Percentiles rank a stretch among this genome's conserved stretches.
Evolutionary conservation across 2,329 filamentous ascomycete genomes (phyloP).

Genomic region (Chaetoscypha palmicola): DNA sequence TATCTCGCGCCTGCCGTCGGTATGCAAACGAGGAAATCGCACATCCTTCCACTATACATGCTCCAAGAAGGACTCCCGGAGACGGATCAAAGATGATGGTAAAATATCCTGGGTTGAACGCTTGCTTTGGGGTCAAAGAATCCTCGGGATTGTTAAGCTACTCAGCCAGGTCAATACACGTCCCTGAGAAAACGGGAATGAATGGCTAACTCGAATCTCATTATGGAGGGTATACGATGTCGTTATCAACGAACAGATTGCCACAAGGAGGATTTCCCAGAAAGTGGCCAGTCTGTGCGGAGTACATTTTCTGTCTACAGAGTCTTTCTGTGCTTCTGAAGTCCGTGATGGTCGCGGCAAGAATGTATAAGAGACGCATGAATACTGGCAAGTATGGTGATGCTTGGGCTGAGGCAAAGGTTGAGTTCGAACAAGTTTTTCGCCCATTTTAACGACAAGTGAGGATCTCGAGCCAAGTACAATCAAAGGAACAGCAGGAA

Average conservation of each 20-base stretch:
- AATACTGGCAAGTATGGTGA: background rate
- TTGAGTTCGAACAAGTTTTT: too few relatives aligned
- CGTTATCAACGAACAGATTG: slow-evolving; percentile 18
- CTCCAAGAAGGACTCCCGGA: slow-evolving; percentile 30
- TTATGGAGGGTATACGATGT: slow-evolving; percentile 26
- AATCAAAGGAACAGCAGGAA: too few relatives aligned
- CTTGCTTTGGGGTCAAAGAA: background rate
- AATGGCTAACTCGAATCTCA: slow-evolving; percentile 18
- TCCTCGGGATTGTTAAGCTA: slow-evolving; percentile 1
- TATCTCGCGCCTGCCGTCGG: slow-evolving; percentile 29
- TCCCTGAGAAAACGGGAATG: background rate
- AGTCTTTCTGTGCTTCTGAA: background rate
- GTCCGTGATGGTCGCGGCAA: too few relatives aligned
- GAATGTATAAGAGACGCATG: background rate
- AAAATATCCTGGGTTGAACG: slow-evolving; percentile 14
- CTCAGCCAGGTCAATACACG: slow-evolving; percentile 4
- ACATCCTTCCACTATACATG: slow-evolving; percentile 33
- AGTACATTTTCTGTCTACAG: slow-evolving; percentile 7
- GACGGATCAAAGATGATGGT: slow-evolving; percentile 28
- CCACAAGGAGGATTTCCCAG: slow-evolving; percentile 21
- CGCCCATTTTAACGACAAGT: too few relatives aligned
- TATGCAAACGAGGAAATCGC: slow-evolving; percentile 34
- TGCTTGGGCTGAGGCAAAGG: too few relatives aligned
- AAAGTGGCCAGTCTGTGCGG: slow-evolving; percentile 14
- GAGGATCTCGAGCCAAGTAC: too few relatives aligned